Base-by-base conservation (phyloP, 768 basidiomycete species). In the Xerocomus brunneocitrinus region DNA sequence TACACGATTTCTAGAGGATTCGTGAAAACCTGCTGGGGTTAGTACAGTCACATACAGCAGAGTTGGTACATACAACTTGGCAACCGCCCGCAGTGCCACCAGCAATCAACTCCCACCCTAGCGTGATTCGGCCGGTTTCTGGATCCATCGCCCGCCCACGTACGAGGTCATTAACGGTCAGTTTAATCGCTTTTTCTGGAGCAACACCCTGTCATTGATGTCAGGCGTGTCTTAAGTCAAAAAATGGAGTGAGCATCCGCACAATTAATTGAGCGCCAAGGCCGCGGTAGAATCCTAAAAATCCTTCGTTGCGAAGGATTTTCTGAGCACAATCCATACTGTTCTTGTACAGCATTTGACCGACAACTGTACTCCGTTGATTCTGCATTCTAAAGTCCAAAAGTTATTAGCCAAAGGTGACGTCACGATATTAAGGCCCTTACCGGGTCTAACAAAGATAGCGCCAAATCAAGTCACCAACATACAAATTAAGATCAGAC, bases 1-100 rank as follows among this genome's bases (percentile, higher is more conserved):
- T 81, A 93, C 91, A 92, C 90, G 71, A 95, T 95, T 72, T 95
- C 93, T 55, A 99, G 73, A 42, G 97, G 97, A 69, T 98, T 99
- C 30, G 97, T 99, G 67, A 99, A 98, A 50, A 95, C 75, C 94
- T 98, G 59, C 13, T 47, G 9, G 46, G 22, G 8, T 68, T 32
- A 65, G 64, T 56, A 52, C 39, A 30, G 8, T 54, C 39, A 49
- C 55, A 54, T 28, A 50, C 44, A 57, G 31, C 27, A 47, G 49
- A 28, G 22, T 43, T 28, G 36, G 27, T 49, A 84, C 91, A 57
- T 70, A 97, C 95, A 66, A 99, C 97, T 86, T 99, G 97, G 67
- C 91, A 95, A 64, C 87, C 97, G 67, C 97, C 97, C 36, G 97
- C 97, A 35, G 80, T 76, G 62, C 89, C 97, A 74, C 97, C 97